Evolutionary conservation across 805 yeast species (phyloP), one percentile per base, ranked within the genome.

Genomic region (Blastobotrys peoriensis): DNA sequence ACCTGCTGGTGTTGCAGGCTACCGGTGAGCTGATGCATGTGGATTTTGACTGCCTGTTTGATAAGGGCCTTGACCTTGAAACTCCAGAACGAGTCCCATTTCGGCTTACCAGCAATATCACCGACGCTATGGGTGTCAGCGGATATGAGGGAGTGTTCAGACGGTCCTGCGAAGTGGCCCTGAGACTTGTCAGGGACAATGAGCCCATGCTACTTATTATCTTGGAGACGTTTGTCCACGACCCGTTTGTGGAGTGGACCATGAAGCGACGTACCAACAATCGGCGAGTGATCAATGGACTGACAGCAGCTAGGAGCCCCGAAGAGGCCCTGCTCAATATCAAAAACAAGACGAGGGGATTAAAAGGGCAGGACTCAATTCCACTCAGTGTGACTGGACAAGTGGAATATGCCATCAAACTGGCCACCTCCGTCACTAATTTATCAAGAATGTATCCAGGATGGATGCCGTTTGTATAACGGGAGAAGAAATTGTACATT

Each of bases 21-120:
- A 75, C 81, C 3, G 98, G 98, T 1, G 79, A 78, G 5, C 78
- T 87, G 0, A 65, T 93, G 49, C 99, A 93, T 62, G 97, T 93
- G 44, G 99, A 94, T 64, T 93, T 93, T 63, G 98, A 94, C 60
- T 91, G 98, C 67, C 68, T 93, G 35, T 93, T 94, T 58, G 98
- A 91, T 46, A 93, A 91, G 46, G 63, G 75, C 36, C 65, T 63
- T 38, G 86, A 85, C 19, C 65, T 81, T 22, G 80, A 81, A 2
- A 81, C 84, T 4, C 99, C 99, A 0, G 99, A 93, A 59, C 69
- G 86, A 23, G 98, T 93, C 1, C 99, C 98, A 0, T 93, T 93
- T 64, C 70, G 99, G 52, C 63, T 93, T 39, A 93, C 98, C 0
- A 83, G 79, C 41, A 91, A 93, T 58, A 74, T 93, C 70, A 80